Percentiles rank a stretch among this genome's conserved stretches.
Evolutionary conservation across 73 alveolate genomes (phyloP).

Genomic region (Paramecium caudatum): DNA sequence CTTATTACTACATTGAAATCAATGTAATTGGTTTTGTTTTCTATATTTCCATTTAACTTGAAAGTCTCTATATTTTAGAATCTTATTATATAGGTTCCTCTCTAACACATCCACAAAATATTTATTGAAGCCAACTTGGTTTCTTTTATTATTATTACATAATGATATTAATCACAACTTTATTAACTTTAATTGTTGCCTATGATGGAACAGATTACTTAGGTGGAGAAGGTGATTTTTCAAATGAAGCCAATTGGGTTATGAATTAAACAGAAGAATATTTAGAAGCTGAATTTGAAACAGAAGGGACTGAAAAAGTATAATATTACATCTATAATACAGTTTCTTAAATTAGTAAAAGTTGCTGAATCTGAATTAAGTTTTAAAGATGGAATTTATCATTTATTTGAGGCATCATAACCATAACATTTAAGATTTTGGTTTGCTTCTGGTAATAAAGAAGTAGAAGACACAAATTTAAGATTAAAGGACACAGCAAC

Average conservation of each 20-base stretch:
- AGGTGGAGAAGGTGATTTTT: constrained; percentile 63
- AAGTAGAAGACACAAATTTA: constrained; percentile 73
- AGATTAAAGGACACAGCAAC: constrained; percentile 64
- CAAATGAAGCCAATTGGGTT: constrained; percentile 38
- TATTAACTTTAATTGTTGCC: constrained; percentile 33
- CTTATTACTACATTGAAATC: neutral
- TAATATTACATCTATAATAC: neutral
- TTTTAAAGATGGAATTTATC: constrained; percentile 55
- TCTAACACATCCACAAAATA: constrained; percentile 44
- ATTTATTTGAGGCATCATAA: constrained; percentile 8
- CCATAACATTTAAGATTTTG: constrained; percentile 68
- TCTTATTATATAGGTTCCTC: constrained; percentile 40
- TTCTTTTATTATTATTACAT: constrained; percentile 52
- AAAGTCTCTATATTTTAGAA: neutral
- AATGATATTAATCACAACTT: constrained; percentile 35
- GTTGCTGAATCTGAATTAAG: constrained; percentile 14
- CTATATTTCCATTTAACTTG: neutral
- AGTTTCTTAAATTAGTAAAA: constrained; percentile 15
- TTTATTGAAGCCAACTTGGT: constrained; percentile 50
- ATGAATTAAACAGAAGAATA: constrained; percentile 42
- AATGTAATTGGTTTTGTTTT: neutral
- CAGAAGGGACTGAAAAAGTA: neutral
- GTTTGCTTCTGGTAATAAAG: constrained; percentile 68
- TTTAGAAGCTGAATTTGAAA: neutral
- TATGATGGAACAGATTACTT: constrained; percentile 69